Evolutionary conservation across 208 protist genomes (phyloP).

Genomic region (Acanthamoeba divionensis): DNA sequence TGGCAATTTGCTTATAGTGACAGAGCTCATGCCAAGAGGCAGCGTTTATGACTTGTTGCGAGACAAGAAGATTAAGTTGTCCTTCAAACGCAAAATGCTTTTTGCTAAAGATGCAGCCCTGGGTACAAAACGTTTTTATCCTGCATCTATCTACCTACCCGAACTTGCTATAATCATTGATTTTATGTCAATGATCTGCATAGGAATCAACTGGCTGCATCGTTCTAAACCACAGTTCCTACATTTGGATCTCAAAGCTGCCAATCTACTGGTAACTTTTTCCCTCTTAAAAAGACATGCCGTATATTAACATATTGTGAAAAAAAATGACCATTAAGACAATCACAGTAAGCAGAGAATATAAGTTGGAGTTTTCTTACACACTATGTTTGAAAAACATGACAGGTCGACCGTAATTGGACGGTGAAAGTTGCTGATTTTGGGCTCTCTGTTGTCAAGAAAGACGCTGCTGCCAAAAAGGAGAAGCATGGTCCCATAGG

Average conservation of each 20-base stretch:
- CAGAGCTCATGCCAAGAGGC: slow-evolving; percentile 42
- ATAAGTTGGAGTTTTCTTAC: not conserved
- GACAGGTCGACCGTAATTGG: slow-evolving; percentile 36
- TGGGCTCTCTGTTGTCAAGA: slow-evolving; percentile 42
- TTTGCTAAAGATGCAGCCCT: slow-evolving; percentile 50
- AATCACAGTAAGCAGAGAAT: no score
- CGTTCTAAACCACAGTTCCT: slow-evolving; percentile 52
- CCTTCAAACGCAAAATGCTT: slow-evolving; percentile 44
- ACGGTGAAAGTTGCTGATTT: slow-evolving; percentile 53
- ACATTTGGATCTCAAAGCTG: slow-evolving; percentile 34
- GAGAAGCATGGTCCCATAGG: slow-evolving; percentile 52
- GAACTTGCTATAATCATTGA: no score
- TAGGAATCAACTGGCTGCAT: slow-evolving; percentile 53
- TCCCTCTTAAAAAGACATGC: not conserved
- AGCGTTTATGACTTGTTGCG: slow-evolving; percentile 39
- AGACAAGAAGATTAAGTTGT: not conserved
- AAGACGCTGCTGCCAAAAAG: slow-evolving; percentile 44
- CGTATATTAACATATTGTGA: not conserved
- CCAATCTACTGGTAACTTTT: not conserved
- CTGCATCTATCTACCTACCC: no score
- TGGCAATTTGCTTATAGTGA: slow-evolving; percentile 44
- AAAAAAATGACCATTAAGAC: no score
- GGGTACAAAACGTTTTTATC: no score
- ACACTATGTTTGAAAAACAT: no score
- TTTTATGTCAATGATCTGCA: no score